Percentiles rank a stretch among this genome's conserved stretches.
Conservation (phyloP, 2,329 filamentous ascomycete species). For the Fusarium nodosum region DNA sequence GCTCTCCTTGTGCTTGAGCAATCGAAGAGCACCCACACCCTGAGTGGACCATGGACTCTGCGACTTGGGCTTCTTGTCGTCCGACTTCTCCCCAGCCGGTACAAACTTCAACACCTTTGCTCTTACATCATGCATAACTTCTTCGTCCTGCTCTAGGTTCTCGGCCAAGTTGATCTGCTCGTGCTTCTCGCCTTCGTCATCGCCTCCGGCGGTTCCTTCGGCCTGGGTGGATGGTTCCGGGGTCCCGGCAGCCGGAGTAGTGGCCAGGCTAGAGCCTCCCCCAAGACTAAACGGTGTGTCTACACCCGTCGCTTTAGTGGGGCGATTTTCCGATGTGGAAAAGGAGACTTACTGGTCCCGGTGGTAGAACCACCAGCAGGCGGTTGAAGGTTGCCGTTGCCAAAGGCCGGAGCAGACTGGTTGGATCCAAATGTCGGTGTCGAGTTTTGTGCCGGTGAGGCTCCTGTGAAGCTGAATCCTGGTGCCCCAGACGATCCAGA, state of each 20-base stretch:
- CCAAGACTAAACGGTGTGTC: slow-evolving; percentile 70
- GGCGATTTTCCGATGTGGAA: slow-evolving; percentile 59
- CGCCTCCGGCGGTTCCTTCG: slow-evolving; percentile 57
- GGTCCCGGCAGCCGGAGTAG: slow-evolving; percentile 70
- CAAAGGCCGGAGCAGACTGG: slow-evolving; percentile 55
- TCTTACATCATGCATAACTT: slow-evolving; percentile 76
- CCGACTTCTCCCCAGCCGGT: slow-evolving; percentile 62
- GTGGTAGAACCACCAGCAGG: slow-evolving; percentile 61
- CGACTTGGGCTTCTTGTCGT: slow-evolving; percentile 61
- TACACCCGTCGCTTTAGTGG: slow-evolving; percentile 63
- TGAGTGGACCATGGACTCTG: slow-evolving; percentile 75
- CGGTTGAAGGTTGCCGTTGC: slow-evolving; percentile 58
- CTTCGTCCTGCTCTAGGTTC: slow-evolving; percentile 79
- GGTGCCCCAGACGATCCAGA: slow-evolving; percentile 51
- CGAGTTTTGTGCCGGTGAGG: slow-evolving; percentile 50
- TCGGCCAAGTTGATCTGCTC: slow-evolving; percentile 79
- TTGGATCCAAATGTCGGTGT: slow-evolving; percentile 54
- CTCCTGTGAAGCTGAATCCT: slow-evolving; percentile 58
- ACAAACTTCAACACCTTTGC: slow-evolving; percentile 77
- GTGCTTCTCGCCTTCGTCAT: slow-evolving; percentile 70
- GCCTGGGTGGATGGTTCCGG: slow-evolving; percentile 67
- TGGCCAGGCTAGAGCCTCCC: slow-evolving; percentile 71
- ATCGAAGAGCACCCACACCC: slow-evolving; percentile 77
- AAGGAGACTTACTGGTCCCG: slow-evolving; percentile 62
- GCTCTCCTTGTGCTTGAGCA: slow-evolving; percentile 80